Evolutionary conservation across 345 rosid genomes (phyloP).

Genomic region (Eucalyptus urophylla): DNA sequence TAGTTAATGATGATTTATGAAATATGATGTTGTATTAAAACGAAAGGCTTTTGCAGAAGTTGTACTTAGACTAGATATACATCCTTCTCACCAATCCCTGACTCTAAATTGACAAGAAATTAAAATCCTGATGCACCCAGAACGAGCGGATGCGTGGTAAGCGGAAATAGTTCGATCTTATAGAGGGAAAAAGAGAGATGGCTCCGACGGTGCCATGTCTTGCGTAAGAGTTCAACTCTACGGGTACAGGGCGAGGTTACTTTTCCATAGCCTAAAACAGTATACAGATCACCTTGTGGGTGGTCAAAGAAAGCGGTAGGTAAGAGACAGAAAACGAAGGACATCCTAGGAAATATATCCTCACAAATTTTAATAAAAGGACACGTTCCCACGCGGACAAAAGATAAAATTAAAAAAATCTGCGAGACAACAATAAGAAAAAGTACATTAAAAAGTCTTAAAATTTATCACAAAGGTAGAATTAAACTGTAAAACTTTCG

Average conservation of each 20-base stretch:
- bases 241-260: background rate
- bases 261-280: background rate
- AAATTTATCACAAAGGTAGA: fast-evolving
- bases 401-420: background rate
- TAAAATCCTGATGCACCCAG: background rate
- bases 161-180: background rate
- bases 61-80: background rate
- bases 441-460: fast-evolving
- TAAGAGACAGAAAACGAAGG: background rate
- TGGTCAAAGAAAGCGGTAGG: background rate
- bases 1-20: background rate
- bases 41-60: background rate
- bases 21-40: background rate
- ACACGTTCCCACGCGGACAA: background rate
- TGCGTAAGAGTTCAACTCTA: background rate
- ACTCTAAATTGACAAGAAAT: background rate
- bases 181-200: background rate
- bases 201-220: background rate
- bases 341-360: background rate
- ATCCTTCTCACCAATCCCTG: background rate
- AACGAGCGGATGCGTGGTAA: background rate
- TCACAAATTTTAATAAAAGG: background rate
- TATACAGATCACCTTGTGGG: background rate
- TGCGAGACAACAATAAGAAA: background rate
- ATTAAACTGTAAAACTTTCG: fast-evolving